These are phyloP conservation scores for Suillus hirtellus DNA, from an alignment of 768 basidiomycete species.

Conservation along the genomic window DNA sequence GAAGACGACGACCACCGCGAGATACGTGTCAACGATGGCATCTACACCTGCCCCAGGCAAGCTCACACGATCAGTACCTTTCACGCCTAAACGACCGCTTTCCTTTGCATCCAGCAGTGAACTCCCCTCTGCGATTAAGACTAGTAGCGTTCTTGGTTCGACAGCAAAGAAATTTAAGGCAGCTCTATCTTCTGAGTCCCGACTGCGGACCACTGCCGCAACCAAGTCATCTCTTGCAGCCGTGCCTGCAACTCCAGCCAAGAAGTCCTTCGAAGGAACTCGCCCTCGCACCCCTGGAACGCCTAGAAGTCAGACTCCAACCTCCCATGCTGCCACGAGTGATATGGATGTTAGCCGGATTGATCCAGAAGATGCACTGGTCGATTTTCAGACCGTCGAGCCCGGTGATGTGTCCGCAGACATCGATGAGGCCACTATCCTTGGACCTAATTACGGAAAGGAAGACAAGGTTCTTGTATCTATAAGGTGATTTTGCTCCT, in stretches of 20 bases:
- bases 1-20: constrained; percentile 12
- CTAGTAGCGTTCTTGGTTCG: constrained; percentile 34
- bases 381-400: constrained; percentile 75
- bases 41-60: constrained; percentile 36
- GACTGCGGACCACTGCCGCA: constrained; percentile 23
- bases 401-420: constrained; percentile 67
- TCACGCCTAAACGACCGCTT: constrained; percentile 57
- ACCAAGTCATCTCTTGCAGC: constrained; percentile 41
- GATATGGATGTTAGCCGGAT: constrained; percentile 78
- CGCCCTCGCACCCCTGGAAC: constrained; percentile 58
- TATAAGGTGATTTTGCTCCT: constrained; percentile 50
- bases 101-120: constrained; percentile 38
- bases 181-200: constrained; percentile 49
- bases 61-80: constrained; percentile 43
- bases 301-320: constrained; percentile 53
- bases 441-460: constrained; percentile 56
- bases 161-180: constrained; percentile 73
- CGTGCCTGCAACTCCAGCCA: constrained; percentile 57
- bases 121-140: constrained; percentile 37
- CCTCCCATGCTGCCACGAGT: constrained; percentile 45
- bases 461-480: constrained; percentile 89
- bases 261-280: constrained; percentile 35
- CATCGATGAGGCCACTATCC: constrained; percentile 56
- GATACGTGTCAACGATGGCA: constrained; percentile 6
- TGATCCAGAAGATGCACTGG: constrained; percentile 73